These are phyloP conservation scores for Boletus reticuloceps DNA, from an alignment of 768 basidiomycete genomes.

Conservation along the genomic window DNA sequence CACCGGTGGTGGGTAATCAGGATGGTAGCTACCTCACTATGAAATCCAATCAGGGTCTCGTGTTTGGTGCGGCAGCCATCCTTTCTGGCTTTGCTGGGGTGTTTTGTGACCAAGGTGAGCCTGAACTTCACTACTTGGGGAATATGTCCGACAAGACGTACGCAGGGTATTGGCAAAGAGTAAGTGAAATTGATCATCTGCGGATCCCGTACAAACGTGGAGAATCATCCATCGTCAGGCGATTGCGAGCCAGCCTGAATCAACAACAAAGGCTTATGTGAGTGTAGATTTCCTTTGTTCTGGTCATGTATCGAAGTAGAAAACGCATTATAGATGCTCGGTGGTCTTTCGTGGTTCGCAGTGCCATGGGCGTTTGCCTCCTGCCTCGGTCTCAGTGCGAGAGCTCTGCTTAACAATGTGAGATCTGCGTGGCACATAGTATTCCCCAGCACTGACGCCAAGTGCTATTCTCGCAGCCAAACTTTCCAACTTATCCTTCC, in stretches of 20 bases:
- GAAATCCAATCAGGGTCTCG: slow-evolving; percentile 47
- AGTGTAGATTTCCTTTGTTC: slow-evolving; percentile 5
- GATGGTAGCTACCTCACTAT: slow-evolving; percentile 56
- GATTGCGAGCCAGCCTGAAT: too few species aligned
- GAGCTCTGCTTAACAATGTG: slow-evolving; percentile 34
- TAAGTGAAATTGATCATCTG: too few species aligned
- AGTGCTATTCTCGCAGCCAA: slow-evolving; percentile 32
- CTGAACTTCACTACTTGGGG: not conserved
- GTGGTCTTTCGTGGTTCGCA: slow-evolving; percentile 40
- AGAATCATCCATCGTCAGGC: too few species aligned
- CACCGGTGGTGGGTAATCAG: slow-evolving; percentile 48
- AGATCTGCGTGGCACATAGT: not conserved
- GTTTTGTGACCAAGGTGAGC: slow-evolving; percentile 49
- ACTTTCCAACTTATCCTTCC: slow-evolving; percentile 53
- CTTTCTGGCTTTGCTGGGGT: slow-evolving; percentile 45
- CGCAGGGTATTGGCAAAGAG: slow-evolving; percentile 51
- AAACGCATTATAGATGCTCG: slow-evolving; percentile 41
- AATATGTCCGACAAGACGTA: not conserved
- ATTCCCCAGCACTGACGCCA: not conserved
- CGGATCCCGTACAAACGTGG: too few species aligned
- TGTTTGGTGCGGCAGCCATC: slow-evolving; percentile 40
- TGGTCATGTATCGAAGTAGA: not conserved
- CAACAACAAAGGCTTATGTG: slow-evolving; percentile 31
- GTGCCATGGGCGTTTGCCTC: slow-evolving; percentile 36
- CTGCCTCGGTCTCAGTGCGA: slow-evolving; percentile 43